phyloP scores from a whole-genome alignment of 2,329 filamentous ascomycete species.

The Botrytis pseudocinerea region DNA sequence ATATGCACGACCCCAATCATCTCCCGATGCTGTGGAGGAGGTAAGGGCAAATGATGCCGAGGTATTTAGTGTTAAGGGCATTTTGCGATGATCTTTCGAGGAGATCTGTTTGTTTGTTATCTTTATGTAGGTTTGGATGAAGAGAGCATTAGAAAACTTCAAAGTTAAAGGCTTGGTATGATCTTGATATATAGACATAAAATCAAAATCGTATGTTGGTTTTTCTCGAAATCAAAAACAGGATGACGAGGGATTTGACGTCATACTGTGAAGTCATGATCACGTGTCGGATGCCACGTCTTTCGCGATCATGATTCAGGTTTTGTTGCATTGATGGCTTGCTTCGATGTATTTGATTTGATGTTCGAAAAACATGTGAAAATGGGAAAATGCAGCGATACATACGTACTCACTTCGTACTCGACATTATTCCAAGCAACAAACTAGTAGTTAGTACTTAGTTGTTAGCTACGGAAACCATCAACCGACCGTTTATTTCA shows the following conservation, averaged over 20 bases:
- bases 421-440: not conserved
- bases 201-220: conserved; percentile 2
- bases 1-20: conserved; percentile 18
- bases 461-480: not conserved
- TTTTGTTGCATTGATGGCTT: not conserved
- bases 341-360: not conserved
- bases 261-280: conserved; percentile 18
- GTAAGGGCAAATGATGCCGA: conserved; percentile 17
- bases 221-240: not conserved
- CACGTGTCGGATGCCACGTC: not conserved
- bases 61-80: conserved; percentile 22
- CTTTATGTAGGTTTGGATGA: not conserved
- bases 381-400: too few relatives aligned
- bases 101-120: not conserved
- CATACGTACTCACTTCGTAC: not conserved
- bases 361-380: not conserved
- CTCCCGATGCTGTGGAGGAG: conserved; percentile 16
- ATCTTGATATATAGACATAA: not conserved
- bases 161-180: not conserved
- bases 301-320: not conserved
- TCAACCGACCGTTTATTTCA: not conserved
- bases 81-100: not conserved
- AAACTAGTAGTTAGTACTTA: not conserved
- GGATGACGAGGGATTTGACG: conserved; percentile 14
- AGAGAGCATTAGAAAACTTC: not conserved